Evolutionary conservation across 257 asterid species (phyloP).

Genomic region (Ilex asprella): DNA sequence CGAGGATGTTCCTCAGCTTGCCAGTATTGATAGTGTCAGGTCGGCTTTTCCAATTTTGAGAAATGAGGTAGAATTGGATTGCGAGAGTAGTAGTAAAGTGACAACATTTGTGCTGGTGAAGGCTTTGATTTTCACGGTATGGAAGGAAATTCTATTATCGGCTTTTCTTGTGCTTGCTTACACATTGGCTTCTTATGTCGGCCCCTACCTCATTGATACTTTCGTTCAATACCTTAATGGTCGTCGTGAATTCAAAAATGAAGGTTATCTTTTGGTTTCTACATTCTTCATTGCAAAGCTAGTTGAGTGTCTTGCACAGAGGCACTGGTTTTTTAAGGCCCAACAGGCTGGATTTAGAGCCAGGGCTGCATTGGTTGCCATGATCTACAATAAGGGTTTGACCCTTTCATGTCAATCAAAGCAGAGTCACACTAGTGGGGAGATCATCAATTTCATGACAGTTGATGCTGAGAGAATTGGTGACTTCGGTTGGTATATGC

Average conservation of each 20-base stretch:
- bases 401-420: conserved; percentile 64
- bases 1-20: conserved; percentile 88
- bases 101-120: conserved; percentile 65
- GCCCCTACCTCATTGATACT: conserved; percentile 70
- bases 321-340: conserved; percentile 67
- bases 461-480: conserved; percentile 87
- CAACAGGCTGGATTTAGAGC: conserved; percentile 82
- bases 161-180: conserved; percentile 40
- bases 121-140: conserved; percentile 45
- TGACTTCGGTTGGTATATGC: conserved; percentile 79
- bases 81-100: conserved; percentile 23
- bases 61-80: conserved; percentile 34
- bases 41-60: conserved; percentile 53
- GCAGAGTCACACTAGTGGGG: conserved; percentile 74
- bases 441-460: conserved; percentile 76
- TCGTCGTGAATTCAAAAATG: conserved; percentile 29
- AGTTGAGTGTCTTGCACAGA: conserved; percentile 61
- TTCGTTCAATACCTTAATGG: conserved; percentile 76
- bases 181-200: conserved; percentile 57
- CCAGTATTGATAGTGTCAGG: conserved; percentile 39
- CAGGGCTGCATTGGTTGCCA: conserved; percentile 73
- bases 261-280: conserved; percentile 51
- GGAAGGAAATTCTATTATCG: conserved; percentile 50
- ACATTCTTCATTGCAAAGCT: conserved; percentile 58
- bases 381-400: conserved; percentile 62